phyloP scores from a whole-genome alignment of 2,329 filamentous ascomycete genomes.

The Aspergillus aculeatinus region DNA sequence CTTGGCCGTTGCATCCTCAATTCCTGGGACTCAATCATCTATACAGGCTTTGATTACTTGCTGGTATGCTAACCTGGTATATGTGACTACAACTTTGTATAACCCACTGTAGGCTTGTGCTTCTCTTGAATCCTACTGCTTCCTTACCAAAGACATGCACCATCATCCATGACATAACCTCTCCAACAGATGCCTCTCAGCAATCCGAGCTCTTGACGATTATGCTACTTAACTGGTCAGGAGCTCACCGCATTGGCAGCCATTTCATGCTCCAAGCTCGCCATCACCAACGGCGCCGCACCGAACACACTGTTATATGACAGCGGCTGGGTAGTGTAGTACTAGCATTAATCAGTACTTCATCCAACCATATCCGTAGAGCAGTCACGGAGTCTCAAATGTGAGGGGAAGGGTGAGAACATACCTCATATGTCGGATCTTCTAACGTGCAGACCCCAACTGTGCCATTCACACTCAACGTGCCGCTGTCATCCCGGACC shows the following conservation, averaged over 20 bases:
- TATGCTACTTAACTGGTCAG: not conserved
- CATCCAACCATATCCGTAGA: not conserved
- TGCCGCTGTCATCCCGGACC: conserved; percentile 49
- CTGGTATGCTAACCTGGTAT: too few species aligned
- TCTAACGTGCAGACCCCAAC: conserved; percentile 54
- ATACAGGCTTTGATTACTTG: too few species aligned
- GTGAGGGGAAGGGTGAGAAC: conserved; percentile 10
- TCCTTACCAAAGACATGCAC: too few species aligned
- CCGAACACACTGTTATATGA: conserved; percentile 28
- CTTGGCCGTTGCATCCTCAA: too few species aligned
- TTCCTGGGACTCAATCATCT: too few species aligned
- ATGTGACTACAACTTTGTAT: too few species aligned
- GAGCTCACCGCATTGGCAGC: not conserved
- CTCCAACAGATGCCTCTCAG: not conserved
- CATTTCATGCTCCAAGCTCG: conserved; percentile 28
- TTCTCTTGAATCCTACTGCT: too few species aligned
- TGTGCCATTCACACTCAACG: conserved; percentile 53
- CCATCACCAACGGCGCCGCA: conserved; percentile 26
- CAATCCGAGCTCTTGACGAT: not conserved
- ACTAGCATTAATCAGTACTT: conserved; percentile 16
- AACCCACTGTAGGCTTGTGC: too few species aligned
- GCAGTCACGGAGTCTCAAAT: not conserved
- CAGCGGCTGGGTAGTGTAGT: conserved; percentile 26
- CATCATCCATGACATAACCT: too few species aligned
- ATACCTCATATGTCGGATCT: conserved; percentile 52